Base-by-base conservation (phyloP, 1,284 basidiomycete species). In the Fomitiporia mediterranea region DNA sequence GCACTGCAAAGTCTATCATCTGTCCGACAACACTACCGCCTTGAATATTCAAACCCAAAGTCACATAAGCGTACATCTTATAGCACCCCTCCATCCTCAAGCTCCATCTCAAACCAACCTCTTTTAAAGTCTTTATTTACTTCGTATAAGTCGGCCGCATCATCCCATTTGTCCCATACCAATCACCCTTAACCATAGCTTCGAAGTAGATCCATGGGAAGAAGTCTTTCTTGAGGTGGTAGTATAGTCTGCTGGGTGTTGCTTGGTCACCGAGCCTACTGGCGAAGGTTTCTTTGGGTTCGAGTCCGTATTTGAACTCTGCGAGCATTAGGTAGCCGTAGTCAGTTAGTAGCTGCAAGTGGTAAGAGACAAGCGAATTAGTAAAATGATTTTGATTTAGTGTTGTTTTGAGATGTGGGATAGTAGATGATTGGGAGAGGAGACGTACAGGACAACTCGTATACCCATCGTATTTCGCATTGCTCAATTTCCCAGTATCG, bases 161-260 rank as follows among this genome's bases (percentile, higher is more conserved):
- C 17, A 76, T 63, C 11, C 81, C 85, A 15, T 71, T 72, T 0
- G 74, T 69, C 37, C 87, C 88, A 67, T 79, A 90, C 87, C 87
- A 89, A 55, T 72, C 72, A 6, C 87, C 86, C 58, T 78, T 76
- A 58, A 93, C 84, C 83, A 93, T 89, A 57, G 79, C 76, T 61
- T 85, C 84, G 82, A 89, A 98, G 77, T 98, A 98, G 1, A 81
- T 84, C 70, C 78, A 81, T 4, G 95, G 95, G 79, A 99, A 95
- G 58, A 97, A 62, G 64, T 92, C 86, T 81, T 89, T 97, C 73
- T 96, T 98, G 59, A 99, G 71, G 71, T 96, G 83, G 74, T 95
- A 98, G 79, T 91, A 97, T 1, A 84, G 64, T 56, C 86, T 77
- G 60, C 81, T 75, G 64, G 76, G 87, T 57, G 78, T 81, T 44